Conservation (phyloP, 768 basidiomycete genomes). For the Phylloporus rhodoxanthus region DNA sequence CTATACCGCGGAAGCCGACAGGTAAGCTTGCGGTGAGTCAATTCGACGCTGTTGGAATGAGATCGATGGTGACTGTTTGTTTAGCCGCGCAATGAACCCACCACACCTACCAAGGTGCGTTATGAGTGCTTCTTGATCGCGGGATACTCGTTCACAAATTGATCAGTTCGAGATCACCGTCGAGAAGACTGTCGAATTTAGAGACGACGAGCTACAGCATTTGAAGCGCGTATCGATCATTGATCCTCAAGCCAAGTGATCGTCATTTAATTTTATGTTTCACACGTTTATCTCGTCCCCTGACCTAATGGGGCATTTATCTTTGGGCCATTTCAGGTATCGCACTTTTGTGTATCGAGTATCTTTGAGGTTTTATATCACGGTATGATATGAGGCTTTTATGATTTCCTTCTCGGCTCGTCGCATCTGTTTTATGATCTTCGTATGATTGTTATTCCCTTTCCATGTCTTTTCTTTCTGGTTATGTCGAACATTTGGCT, state of each 20-base stretch:
- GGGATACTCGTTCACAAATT: neutral
- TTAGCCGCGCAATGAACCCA: conserved; percentile 10
- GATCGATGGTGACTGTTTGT: neutral
- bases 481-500: neutral
- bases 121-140: neutral
- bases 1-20: conserved; percentile 11
- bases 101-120: conserved; percentile 18
- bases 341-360: conserved; percentile 30
- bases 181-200: conserved; percentile 27
- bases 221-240: conserved; percentile 5
- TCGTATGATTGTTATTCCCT: neutral
- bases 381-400: neutral
- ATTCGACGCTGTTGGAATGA: neutral
- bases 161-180: conserved; percentile 27
- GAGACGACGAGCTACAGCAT: conserved; percentile 10
- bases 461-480: too few relatives aligned
- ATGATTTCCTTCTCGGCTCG: neutral
- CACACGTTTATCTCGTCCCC: neutral
- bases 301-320: neutral
- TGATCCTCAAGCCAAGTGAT: conserved; percentile 8
- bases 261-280: neutral
- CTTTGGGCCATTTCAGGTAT: neutral
- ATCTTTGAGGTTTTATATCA: conserved; percentile 20
- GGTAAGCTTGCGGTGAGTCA: conserved; percentile 11
- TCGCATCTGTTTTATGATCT: neutral